Base-by-base conservation (phyloP, 2,329 filamentous ascomycete species). In the Chaetoscypha palmicola region DNA sequence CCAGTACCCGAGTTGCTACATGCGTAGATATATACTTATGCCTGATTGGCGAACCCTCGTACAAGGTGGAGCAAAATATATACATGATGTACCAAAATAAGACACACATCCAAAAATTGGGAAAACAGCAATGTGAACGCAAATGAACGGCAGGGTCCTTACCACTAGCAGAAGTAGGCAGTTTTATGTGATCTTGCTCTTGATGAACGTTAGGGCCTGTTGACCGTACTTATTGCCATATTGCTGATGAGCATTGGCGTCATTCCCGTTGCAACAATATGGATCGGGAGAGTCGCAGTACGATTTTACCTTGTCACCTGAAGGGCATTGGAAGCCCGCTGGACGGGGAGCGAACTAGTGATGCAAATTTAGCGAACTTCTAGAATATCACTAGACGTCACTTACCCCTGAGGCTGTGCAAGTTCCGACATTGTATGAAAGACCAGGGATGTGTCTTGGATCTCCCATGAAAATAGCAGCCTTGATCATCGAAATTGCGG, bases 381-480 rank as follows among this genome's bases (percentile, higher is more conserved):
- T 3, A 37, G 12, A 9, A 7, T 19, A 14, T 16, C 5, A 4
- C 30, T 14, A n/a, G 14, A 5, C 19, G 20, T n/a, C 8, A 69
- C 74, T 67, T 72, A 81, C 77, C 20, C 78, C 78, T 49, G 68
- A 64, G 26, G 74, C 73, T 26, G 55, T 63, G 65, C 77, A 81
- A 7, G 76, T 81, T 19, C 79, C 78, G 38, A 80, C 74, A 39
- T 79, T 70, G 58, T 79, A 83, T 1, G 76, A 61, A 19, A 77
- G 64, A 2, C 77, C 77, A 4, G 64, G 60, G 5, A 69, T 65
- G 53, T 76, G 74, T 46, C 77, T 69, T 3, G 81, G 81, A 54
- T 80, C 72, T 5, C 79, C 80, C 71, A 82, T 75, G 58, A 81
- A 76, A 52, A 83, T 80, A 11, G 72, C 76, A 0, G 76, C 80